Conservation (phyloP, 208 protist species). For the Cochliopodium minus region DNA sequence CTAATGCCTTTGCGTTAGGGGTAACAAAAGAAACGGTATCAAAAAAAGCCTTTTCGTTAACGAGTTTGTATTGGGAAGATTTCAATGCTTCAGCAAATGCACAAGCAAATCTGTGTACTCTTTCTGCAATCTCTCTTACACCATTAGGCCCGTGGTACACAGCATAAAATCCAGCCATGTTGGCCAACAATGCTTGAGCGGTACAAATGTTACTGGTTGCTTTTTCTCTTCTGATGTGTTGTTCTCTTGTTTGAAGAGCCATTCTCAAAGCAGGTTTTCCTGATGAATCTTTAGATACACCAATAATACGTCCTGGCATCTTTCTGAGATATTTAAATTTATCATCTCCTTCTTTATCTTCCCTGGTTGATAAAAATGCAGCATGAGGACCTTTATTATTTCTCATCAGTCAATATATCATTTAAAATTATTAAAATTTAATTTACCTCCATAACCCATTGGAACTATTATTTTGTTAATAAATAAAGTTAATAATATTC, state of each 20-base stretch:
- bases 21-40: slow-evolving; percentile 61
- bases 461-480: slow-evolving; percentile 47
- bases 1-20: slow-evolving; percentile 28
- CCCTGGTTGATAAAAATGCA: slow-evolving; percentile 74
- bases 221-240: slow-evolving; percentile 88
- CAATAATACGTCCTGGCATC: slow-evolving; percentile 83
- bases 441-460: slow-evolving; percentile 78
- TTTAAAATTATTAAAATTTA: too few species aligned
- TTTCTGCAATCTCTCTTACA: slow-evolving; percentile 64
- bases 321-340: slow-evolving; percentile 68
- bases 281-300: slow-evolving; percentile 65
- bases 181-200: slow-evolving; percentile 84
- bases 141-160: slow-evolving; percentile 89
- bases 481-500: slow-evolving; percentile 2
- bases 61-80: slow-evolving; percentile 37
- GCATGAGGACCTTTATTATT: slow-evolving; percentile 93
- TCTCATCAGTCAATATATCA: too few species aligned
- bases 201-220: slow-evolving; percentile 92
- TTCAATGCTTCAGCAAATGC: slow-evolving; percentile 57
- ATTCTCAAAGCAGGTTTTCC: slow-evolving; percentile 76
- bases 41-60: slow-evolving; percentile 49
- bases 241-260: slow-evolving; percentile 90
- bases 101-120: slow-evolving; percentile 56
- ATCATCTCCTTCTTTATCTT: too few species aligned
- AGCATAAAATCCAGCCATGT: slow-evolving; percentile 82